These are phyloP conservation scores for Salvia miltiorrhiza DNA, from an alignment of 257 asterid species.

Conservation along the genomic window DNA sequence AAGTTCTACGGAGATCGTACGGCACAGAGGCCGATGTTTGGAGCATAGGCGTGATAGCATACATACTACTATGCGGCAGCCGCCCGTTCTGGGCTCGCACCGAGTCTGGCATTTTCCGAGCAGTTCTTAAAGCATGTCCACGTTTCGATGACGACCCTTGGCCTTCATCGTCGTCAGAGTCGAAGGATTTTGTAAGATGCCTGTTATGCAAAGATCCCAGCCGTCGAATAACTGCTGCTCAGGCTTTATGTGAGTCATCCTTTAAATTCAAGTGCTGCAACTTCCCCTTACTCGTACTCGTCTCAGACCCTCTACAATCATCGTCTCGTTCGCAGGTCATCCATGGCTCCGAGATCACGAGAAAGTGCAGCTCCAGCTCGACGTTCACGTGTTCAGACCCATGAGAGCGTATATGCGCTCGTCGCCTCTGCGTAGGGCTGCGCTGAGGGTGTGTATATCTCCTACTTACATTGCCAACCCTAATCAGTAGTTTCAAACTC, in stretches of 20 bases:
- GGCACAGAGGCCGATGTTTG: constrained; percentile 30
- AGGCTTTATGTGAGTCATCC: constrained; percentile 56
- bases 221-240: constrained; percentile 66
- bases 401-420: constrained; percentile 68
- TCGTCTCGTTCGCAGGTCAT: constrained; percentile 53
- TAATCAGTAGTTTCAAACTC: not conserved
- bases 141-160: constrained; percentile 58
- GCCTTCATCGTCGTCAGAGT: constrained; percentile 49
- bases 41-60: constrained; percentile 35
- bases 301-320: not conserved
- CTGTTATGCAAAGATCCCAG: constrained; percentile 55
- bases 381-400: constrained; percentile 47
- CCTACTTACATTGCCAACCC: too few species aligned
- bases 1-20: constrained; percentile 27
- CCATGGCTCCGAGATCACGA: constrained; percentile 55
- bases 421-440: constrained; percentile 67
- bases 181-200: constrained; percentile 56
- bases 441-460: constrained; percentile 45
- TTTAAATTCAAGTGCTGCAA: not conserved
- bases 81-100: constrained; percentile 79
- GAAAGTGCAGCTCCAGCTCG: constrained; percentile 38
- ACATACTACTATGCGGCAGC: constrained; percentile 63
- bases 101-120: constrained; percentile 64
- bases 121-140: constrained; percentile 57
- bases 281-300: not conserved